Evolutionary conservation across 202 grass and related monocot genomes (phyloP).

Genomic region (Brachypodium distachyon): DNA sequence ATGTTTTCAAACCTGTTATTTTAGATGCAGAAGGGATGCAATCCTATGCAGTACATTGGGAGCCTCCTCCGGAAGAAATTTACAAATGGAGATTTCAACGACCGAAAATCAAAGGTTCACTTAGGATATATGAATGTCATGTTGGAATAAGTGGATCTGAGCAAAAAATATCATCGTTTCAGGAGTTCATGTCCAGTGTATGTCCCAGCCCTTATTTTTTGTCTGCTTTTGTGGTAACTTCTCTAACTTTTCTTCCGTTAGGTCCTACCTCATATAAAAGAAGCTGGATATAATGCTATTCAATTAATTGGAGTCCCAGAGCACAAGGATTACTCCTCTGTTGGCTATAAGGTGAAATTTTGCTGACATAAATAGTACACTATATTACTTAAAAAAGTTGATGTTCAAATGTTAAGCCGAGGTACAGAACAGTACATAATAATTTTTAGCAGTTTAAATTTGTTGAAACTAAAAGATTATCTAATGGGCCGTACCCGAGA

Average conservation of each 20-base stretch:
- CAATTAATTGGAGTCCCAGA: constrained; percentile 82
- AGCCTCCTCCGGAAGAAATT: constrained; percentile 78
- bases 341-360: constrained; percentile 78
- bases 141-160: constrained; percentile 89
- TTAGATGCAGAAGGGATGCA: constrained; percentile 62
- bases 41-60: constrained; percentile 87
- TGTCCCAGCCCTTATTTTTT: not conserved
- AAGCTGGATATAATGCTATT: constrained; percentile 79
- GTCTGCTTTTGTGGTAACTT: not conserved
- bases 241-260: constrained; percentile 29
- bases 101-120: constrained; percentile 71
- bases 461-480: not conserved
- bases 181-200: constrained; percentile 88
- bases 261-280: constrained; percentile 85
- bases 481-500: no score
- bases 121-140: constrained; percentile 95
- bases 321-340: constrained; percentile 90
- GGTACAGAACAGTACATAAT: not conserved
- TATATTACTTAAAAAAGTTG: not conserved
- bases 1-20: not conserved
- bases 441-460: not conserved
- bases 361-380: not conserved
- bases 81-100: constrained; percentile 70
- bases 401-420: not conserved
- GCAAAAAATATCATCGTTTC: constrained; percentile 72